phyloP scores from a whole-genome alignment of 2,329 filamentous ascomycete species.

The Myriosclerotinia duriaeana region DNA sequence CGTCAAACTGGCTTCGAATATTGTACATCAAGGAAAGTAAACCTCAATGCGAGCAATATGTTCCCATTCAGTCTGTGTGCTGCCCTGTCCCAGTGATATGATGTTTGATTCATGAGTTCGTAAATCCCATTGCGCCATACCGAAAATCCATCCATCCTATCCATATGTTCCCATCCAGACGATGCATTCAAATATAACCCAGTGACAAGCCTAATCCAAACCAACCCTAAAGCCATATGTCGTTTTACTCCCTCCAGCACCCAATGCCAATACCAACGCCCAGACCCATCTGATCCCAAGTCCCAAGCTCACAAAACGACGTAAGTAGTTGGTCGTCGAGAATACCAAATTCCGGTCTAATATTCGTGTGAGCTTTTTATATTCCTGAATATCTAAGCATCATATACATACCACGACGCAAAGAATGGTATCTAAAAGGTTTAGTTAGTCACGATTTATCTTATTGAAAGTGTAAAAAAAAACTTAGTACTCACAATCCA shows the following conservation, averaged over 20 bases:
- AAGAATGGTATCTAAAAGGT: background rate
- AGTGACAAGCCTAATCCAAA: background rate
- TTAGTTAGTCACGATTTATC: background rate
- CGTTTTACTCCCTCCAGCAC: background rate
- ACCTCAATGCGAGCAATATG: background rate
- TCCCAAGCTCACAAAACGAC: constrained; percentile 9
- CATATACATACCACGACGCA: constrained; percentile 7
- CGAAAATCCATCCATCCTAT: background rate
- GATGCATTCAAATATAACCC: background rate
- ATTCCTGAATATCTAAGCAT: background rate
- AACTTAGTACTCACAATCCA: constrained; percentile 3
- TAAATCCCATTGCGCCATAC: background rate
- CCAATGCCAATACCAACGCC: background rate
- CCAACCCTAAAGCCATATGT: background rate
- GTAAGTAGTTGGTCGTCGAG: constrained; percentile 12
- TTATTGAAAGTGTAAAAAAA: background rate
- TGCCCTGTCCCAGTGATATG: background rate
- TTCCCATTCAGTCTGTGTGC: background rate
- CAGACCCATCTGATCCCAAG: no score
- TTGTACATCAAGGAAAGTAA: background rate
- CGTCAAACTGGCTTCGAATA: no score
- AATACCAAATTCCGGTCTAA: constrained; percentile 16
- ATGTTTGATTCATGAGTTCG: background rate
- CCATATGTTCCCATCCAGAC: background rate
- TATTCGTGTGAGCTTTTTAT: background rate